Base-by-base conservation (phyloP, 257 asterid genomes). In the Fraxinus excelsior region DNA sequence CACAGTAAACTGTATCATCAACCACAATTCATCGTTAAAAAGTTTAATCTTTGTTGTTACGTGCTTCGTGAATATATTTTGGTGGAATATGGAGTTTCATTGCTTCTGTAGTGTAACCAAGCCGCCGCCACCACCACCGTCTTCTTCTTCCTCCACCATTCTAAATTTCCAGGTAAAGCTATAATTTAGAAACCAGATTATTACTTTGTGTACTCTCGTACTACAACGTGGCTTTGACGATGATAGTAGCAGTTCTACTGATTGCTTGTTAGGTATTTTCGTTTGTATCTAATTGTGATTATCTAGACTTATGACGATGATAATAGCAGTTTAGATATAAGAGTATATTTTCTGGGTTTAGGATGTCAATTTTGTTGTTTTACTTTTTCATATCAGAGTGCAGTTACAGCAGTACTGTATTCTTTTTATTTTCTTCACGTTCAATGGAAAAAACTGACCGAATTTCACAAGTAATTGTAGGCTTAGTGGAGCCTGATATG, bases 1-100 rank as follows among this genome's bases (percentile, higher is more conserved):
- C 32, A 62, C 68, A 9, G 35, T 25, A 62, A 25, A 58, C 71
- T 44, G 13, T 65, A 51, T 49, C 74, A 26, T 56, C 74, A 65
- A 35, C 38, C 64, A 28, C 40, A 71, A 25, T 71, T 37, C 75
- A 13, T 9, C 11, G 35, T 3, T 11, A 25, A 5, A 11, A 21
- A n/a, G 3, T 23, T 35, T 7, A 11, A 9, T 38, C 32, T 70
- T 49, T 21, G 29, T 38, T 2, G 32, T 70, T 21, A 42, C 62
- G 4, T 1, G 1, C 10, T 12, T 3, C 14, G 9, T 21, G 21
- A 8, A 40, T 38, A 11, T 70, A 6, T n/a, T 32, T 11, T 70
- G 28, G 28, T 16, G 7, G 56, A 78, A 44, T 37, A 90, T 91
- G 97, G 92, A 90, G 62, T 85, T 84, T 18, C 85, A 70, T 56